These are phyloP conservation scores for Vitis riparia DNA, from an alignment of 164 flowering plant species.

Conservation along the genomic window DNA sequence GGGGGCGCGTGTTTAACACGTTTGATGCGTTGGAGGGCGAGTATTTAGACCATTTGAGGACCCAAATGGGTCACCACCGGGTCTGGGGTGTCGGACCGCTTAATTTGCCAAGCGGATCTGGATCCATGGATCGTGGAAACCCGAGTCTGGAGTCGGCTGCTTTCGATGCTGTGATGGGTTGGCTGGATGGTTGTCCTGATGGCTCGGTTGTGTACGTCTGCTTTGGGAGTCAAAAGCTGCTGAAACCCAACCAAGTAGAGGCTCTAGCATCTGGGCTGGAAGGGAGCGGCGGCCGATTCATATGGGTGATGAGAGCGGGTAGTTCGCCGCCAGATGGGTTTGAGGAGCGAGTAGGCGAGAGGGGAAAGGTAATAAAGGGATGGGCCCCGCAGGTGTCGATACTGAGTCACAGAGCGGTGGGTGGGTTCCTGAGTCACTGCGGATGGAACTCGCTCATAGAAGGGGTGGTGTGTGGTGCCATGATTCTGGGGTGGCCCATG, in stretches of 20 bases:
- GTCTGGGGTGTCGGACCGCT: conserved; percentile 54
- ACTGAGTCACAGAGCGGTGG: conserved; percentile 47
- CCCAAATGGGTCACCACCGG: conserved; percentile 7
- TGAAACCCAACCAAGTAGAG: conserved; percentile 30
- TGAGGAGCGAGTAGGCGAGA: conserved; percentile 36
- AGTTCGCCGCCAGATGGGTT: conserved; percentile 36
- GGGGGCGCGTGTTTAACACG: conserved; percentile 41
- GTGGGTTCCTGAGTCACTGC: conserved; percentile 59
- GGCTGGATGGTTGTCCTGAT: conserved; percentile 43
- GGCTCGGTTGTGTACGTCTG: conserved; percentile 43
- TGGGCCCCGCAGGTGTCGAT: conserved; percentile 62
- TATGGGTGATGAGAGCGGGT: conserved; percentile 42
- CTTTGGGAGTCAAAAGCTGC: conserved; percentile 44
- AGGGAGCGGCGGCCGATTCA: conserved; percentile 40
- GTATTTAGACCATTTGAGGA: conserved; percentile 19
- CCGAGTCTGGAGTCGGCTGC: conserved; percentile 1
- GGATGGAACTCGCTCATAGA: conserved; percentile 71
- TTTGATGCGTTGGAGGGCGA: conserved; percentile 32
- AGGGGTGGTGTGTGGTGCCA: conserved; percentile 36
- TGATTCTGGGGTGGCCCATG: conserved; percentile 62
- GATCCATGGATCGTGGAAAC: neutral
- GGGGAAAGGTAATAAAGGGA: conserved; percentile 42
- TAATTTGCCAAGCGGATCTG: neutral
- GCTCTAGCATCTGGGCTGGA: conserved; percentile 44
- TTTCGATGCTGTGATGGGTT: conserved; percentile 7